Evolutionary conservation across 163 green algal species (phyloP).

Genomic region (Dunaliella salina): DNA sequence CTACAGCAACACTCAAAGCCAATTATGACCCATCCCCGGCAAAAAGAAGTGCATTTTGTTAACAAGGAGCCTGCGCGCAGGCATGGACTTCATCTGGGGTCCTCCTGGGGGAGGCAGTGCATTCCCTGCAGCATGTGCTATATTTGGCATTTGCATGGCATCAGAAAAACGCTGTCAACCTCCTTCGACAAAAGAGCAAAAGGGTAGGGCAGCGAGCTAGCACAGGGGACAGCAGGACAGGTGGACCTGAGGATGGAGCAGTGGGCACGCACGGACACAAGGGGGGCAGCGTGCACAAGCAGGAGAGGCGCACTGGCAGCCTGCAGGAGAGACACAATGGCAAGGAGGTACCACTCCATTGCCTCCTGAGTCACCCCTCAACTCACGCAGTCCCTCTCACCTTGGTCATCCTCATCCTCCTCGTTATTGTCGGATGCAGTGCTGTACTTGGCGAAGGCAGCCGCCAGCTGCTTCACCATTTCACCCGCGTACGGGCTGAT

Average conservation of each 20-base stretch:
- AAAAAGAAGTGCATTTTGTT: no score
- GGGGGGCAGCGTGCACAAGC: no score
- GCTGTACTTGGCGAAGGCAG: slow-evolving; percentile 80
- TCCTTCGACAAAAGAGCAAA: neutral
- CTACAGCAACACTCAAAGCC: no score
- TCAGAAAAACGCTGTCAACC: no score
- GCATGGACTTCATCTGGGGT: no score
- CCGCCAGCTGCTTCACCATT: slow-evolving; percentile 64
- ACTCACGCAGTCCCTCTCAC: slow-evolving; percentile 16
- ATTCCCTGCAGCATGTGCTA: no score
- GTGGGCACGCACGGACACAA: no score
- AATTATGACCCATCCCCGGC: no score
- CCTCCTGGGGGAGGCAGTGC: no score
- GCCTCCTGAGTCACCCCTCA: neutral
- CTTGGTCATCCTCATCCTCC: slow-evolving; percentile 58
- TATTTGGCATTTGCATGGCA: no score
- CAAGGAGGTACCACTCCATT: neutral
- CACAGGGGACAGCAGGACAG: neutral
- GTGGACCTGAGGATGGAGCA: neutral
- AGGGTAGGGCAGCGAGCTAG: neutral
- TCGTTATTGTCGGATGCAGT: slow-evolving; percentile 52
- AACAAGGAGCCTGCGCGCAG: no score
- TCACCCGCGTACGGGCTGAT: slow-evolving; percentile 80
- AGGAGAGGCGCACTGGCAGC: neutral
- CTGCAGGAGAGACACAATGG: neutral